Evolutionary conservation across 1,284 basidiomycete genomes (phyloP).

Genomic region (Butyriboletus regius): DNA sequence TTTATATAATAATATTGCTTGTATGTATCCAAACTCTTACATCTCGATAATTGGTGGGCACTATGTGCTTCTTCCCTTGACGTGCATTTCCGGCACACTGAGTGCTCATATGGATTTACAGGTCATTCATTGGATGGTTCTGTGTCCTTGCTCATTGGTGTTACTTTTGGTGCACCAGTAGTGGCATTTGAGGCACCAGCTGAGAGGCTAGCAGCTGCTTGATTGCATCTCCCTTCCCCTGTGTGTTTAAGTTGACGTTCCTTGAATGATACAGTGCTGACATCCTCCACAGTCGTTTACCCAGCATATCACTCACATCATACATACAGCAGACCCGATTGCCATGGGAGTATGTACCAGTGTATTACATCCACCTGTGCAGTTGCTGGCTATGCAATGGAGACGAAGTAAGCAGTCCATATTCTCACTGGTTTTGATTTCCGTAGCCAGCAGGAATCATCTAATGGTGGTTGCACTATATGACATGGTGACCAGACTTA

Average conservation of each 20-base stretch:
- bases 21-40: slow-evolving; percentile 72
- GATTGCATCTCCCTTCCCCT: slow-evolving; percentile 70
- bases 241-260: slow-evolving; percentile 28
- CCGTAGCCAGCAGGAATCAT: too few relatives aligned
- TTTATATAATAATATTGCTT: slow-evolving; percentile 72
- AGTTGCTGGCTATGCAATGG: slow-evolving; percentile 56
- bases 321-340: slow-evolving; percentile 67
- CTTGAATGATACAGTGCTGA: background rate
- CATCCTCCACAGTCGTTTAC: slow-evolving; percentile 42
- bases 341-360: slow-evolving; percentile 60
- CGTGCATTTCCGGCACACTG: background rate
- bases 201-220: slow-evolving; percentile 63
- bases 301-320: slow-evolving; percentile 60
- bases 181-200: slow-evolving; percentile 79
- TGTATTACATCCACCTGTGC: slow-evolving; percentile 52
- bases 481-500: slow-evolving; percentile 77
- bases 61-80: background rate
- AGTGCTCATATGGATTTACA: background rate
- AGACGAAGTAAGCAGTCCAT: slow-evolving; percentile 39
- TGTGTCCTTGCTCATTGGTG: slow-evolving; percentile 69
- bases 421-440: background rate
- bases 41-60: slow-evolving; percentile 64
- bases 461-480: slow-evolving; percentile 53
- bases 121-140: slow-evolving; percentile 76
- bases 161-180: slow-evolving; percentile 77